These are phyloP conservation scores for Rhizoctonia solani DNA, from an alignment of 1,284 basidiomycete genomes.

Conservation along the genomic window DNA sequence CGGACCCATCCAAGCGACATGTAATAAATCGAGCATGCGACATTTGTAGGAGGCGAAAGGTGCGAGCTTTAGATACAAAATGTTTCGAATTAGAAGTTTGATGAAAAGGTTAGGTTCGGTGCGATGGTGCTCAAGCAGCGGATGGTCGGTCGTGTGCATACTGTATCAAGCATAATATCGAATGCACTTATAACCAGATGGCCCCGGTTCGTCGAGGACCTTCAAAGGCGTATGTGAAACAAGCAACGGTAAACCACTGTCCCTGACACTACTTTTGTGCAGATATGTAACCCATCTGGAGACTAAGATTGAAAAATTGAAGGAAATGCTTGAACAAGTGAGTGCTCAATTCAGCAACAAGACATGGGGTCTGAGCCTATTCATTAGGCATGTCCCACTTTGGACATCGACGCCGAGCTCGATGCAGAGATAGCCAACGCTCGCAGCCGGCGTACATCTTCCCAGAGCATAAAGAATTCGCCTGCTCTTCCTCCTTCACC, in stretches of 20 bases:
- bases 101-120: slow-evolving; percentile 7
- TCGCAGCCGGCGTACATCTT: not conserved
- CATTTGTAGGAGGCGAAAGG: slow-evolving; percentile 25
- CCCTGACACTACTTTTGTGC: not conserved
- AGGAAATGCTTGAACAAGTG: slow-evolving; percentile 24
- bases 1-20: slow-evolving; percentile 27
- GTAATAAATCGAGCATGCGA: slow-evolving; percentile 31
- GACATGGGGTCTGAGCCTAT: not conserved
- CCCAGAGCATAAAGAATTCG: not conserved
- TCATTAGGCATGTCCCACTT: slow-evolving; percentile 7
- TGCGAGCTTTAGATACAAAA: not conserved
- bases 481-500: slow-evolving; percentile 20
- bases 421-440: slow-evolving; percentile 5
- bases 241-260: not conserved
- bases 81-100: not conserved
- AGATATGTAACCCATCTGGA: slow-evolving; percentile 29
- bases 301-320: slow-evolving; percentile 26
- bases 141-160: slow-evolving; percentile 27
- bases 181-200: slow-evolving; percentile 33
- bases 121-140: slow-evolving; percentile 25
- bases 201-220: slow-evolving; percentile 23
- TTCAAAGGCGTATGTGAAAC: slow-evolving; percentile 28
- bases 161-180: slow-evolving; percentile 29
- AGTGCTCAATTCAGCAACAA: not conserved
- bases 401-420: slow-evolving; percentile 23